phyloP scores from a whole-genome alignment of 2,329 filamentous ascomycete genomes.

The Colletotrichum godetiae region DNA sequence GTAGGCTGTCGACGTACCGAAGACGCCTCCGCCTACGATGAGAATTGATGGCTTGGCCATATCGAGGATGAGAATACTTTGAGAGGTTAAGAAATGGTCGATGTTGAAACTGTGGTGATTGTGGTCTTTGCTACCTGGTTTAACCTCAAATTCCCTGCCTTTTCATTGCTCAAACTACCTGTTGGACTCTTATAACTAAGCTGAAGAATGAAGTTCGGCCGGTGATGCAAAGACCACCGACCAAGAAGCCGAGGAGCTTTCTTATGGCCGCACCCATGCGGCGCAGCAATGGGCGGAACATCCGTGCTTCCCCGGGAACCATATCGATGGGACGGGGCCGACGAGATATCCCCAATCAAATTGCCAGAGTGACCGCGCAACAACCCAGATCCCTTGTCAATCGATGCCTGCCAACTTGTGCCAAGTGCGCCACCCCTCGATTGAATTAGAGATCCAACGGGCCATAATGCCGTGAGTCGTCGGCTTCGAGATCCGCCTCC shows the following conservation, averaged over 20 bases:
- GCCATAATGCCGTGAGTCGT: background rate
- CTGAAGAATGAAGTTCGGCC: background rate
- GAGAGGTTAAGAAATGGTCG: background rate
- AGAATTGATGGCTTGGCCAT: slow-evolving; percentile 42
- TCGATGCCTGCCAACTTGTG: background rate
- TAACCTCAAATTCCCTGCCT: background rate
- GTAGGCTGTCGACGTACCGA: slow-evolving; percentile 49
- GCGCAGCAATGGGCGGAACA: background rate
- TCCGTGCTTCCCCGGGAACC: background rate
- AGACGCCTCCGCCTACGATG: slow-evolving; percentile 43
- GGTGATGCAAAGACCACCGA: background rate
- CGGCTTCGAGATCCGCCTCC: background rate
- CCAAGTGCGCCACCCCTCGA: background rate
- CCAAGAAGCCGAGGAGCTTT: background rate
- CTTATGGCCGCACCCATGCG: background rate
- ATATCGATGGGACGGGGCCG: background rate
- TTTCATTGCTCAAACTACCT: background rate
- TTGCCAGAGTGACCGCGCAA: background rate
- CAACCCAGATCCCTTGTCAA: background rate
- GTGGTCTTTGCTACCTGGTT: background rate
- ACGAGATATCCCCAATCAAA: background rate
- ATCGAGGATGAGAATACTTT: background rate
- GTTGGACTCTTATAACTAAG: background rate
- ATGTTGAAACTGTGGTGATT: background rate
- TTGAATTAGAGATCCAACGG: background rate